Evolutionary conservation across 345 rosid species (phyloP), one percentile per base, ranked within the genome.

Genomic region (Sonneratia alba): DNA sequence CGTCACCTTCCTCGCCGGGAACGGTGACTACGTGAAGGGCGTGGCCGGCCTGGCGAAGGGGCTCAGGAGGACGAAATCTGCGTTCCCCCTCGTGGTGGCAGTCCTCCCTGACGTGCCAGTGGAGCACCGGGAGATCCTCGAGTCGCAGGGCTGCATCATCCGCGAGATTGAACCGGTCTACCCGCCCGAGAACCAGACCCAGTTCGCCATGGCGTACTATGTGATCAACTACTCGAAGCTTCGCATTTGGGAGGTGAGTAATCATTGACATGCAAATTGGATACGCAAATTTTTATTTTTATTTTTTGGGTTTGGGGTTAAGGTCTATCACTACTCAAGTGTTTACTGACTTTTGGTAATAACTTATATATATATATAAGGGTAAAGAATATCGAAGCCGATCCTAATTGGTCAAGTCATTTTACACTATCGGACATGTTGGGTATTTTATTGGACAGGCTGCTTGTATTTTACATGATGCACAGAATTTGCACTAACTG

Each of bases 141-240:
- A 66, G 70, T 78, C 81, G 3, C 98, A 91, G 73, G 98, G 97
- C 2, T 93, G 97, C 71, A 77, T 89, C 1, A 85, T 93, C 36
- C 81, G 90, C 13, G 96, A 93, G 72, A 93, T 93, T 34, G 89
- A 85, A 72, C 97, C 97, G 18, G 82, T 93, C 66, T 80, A 87
- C 77, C 97, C 93, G n/a, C 96, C 98, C 0, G 90, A 85, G 72
- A 87, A 83, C 71, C 85, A 93, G 70, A 89, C 97, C 42, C 84
- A 82, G 72, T 93, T 84, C 71, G 92, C 98, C 63, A 88, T 93
- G 98, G 88, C 97, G 24, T 87, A 93, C 71, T 93, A 93, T 72
- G 97, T 93, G 77, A 91, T 93, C 76, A 93, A 91, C 77, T 91
- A 93, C 83, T 90, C 96, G 70, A 93, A 93, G 74, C 97, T 93